These are phyloP conservation scores for Euphrasia arctica DNA, from an alignment of 305 asterid genomes.

Conservation along the genomic window DNA sequence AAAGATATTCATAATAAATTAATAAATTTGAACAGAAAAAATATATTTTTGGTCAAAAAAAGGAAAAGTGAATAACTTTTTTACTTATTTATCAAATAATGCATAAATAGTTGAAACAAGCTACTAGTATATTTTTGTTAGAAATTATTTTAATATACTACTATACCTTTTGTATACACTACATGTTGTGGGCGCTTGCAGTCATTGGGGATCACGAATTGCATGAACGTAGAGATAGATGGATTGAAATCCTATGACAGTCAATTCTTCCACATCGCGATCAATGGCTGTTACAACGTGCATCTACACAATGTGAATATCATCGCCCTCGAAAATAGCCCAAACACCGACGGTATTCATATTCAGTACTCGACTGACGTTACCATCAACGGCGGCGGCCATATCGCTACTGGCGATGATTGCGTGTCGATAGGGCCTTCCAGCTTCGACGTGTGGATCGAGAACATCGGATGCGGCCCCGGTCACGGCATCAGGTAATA, in stretches of 20 bases:
- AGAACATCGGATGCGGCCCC: slow-evolving; percentile 51
- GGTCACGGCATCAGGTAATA: slow-evolving; percentile 72
- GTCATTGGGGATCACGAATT: slow-evolving; percentile 38
- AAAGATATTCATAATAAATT: too few species aligned
- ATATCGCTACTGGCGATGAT: slow-evolving; percentile 59
- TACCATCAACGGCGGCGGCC: slow-evolving; percentile 25
- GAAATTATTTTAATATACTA: too few species aligned
- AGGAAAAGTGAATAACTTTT: too few species aligned
- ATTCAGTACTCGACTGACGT: slow-evolving; percentile 34
- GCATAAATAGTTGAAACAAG: too few species aligned
- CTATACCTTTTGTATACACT: background rate
- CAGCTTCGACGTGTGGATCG: slow-evolving; percentile 41
- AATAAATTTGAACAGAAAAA: too few species aligned
- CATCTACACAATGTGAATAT: slow-evolving; percentile 26
- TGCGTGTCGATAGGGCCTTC: slow-evolving; percentile 72
- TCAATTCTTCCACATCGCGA: slow-evolving; percentile 49
- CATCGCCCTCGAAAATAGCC: slow-evolving; percentile 34
- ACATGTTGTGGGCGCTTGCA: slow-evolving; percentile 21
- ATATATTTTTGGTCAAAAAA: too few species aligned
- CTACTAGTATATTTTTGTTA: too few species aligned
- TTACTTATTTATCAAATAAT: too few species aligned
- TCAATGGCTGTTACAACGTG: slow-evolving; percentile 43
- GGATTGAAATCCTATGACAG: slow-evolving; percentile 44
- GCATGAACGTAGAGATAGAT: slow-evolving; percentile 30
- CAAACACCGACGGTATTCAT: slow-evolving; percentile 56